Base-by-base conservation (phyloP, 2,329 filamentous ascomycete species). In the Penicillium hesseltinei region DNA sequence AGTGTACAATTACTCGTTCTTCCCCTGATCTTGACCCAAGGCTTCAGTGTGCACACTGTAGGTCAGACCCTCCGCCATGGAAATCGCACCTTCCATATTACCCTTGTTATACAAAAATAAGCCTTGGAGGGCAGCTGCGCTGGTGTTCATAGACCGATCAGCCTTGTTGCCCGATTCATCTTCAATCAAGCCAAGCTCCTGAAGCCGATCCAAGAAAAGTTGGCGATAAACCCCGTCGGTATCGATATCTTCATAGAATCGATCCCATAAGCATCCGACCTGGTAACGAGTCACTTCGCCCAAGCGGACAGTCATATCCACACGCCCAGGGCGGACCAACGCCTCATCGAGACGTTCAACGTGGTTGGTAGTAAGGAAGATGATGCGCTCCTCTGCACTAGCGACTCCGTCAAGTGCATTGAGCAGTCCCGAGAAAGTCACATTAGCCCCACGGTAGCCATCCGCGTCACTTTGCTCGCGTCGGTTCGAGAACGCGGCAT, bases 91-190 rank as follows among this genome's bases (percentile, higher is more conserved):
- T 64, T 92, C 82, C 80, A 92, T 89, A 66, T 96, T 84, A 62
- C 88, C 89, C 78, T 99, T 99, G 77, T 97, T 95, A 73, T 95
- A 96, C 73, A 97, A 75, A 74, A 99, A 99, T 44, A 99, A 76
- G 0, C 94, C 94, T 75, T 99, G 94, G 31, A 99, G 86, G 23
- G 92, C 91, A 29, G 94, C 94, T 5, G 93, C 92, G 72, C 92
- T 97, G 17, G 91, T 90, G 57, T 78, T 78, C 46, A 80, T 79
- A 40, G 77, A 74, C 5, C 77, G 57, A 53, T 74, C 80, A 3
- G 77, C 71, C 55, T 78, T 77, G 3, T 76, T 75, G 21, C 81
- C 81, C 27, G 78, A 69, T 23, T 78, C 80, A 51, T 83, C 80
- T 19, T 85, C 83, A 52, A 95, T 84, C 27, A 97, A 75, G 0